Percentiles rank a stretch among this genome's conserved stretches.
These are phyloP conservation scores for Auxenochlorella protothecoides DNA, from an alignment of 139 green algal genomes.

Conservation along the genomic window DNA sequence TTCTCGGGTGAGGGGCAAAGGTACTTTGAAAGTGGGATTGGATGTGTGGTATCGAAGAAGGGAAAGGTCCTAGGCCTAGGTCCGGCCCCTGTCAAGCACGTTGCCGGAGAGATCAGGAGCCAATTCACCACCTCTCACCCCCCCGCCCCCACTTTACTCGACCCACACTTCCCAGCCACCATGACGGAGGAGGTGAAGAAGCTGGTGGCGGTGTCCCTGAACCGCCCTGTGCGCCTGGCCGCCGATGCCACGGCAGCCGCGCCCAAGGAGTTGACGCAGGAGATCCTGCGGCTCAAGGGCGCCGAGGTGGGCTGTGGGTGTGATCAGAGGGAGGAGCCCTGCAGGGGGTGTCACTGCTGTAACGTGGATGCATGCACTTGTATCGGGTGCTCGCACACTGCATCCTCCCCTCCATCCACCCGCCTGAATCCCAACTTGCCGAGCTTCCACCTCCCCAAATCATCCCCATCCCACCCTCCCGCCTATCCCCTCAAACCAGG, in stretches of 20 bases:
- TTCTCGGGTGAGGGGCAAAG: constrained; percentile 49
- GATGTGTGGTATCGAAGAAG: background rate
- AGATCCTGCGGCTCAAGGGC: constrained; percentile 80
- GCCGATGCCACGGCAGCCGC: constrained; percentile 61
- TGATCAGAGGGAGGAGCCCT: too few species aligned
- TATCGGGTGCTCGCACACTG: too few species aligned
- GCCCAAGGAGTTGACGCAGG: constrained; percentile 66
- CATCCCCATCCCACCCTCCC: background rate
- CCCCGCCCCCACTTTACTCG: background rate
- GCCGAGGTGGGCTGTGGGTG: background rate
- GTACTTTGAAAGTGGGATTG: background rate
- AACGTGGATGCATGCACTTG: too few species aligned
- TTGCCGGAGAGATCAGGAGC: too few species aligned
- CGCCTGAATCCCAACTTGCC: too few species aligned
- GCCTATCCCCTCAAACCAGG: background rate
- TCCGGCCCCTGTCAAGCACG: too few species aligned
- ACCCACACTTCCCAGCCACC: constrained; percentile 19
- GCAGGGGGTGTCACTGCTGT: too few species aligned
- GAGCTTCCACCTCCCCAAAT: too few species aligned
- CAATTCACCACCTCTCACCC: background rate
- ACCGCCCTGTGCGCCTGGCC: constrained; percentile 77
- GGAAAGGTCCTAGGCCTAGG: too few species aligned
- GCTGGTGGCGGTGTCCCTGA: constrained; percentile 67
- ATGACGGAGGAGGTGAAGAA: constrained; percentile 59
- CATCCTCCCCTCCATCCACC: too few species aligned